Conservation (phyloP, 805 yeast genomes). For the Candida verbasci region DNA sequence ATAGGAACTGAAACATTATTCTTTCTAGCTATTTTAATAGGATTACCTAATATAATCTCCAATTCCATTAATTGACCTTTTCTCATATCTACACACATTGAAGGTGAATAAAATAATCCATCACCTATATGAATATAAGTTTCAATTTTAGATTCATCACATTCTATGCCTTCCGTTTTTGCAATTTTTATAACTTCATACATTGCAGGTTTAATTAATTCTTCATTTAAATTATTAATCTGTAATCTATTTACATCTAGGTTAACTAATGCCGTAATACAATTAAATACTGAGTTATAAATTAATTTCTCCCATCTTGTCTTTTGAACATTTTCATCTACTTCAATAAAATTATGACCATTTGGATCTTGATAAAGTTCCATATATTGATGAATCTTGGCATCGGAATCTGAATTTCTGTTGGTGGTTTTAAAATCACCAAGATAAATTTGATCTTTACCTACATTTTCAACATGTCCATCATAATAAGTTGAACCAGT, state of each 20-base stretch:
- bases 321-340: conserved; percentile 27
- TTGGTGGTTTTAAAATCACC: conserved; percentile 20
- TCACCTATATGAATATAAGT: conserved; percentile 48
- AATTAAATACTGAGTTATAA: conserved; percentile 33
- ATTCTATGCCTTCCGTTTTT: conserved; percentile 56
- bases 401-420: conserved; percentile 5
- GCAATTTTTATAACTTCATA: conserved; percentile 63
- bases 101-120: conserved; percentile 38
- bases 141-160: conserved; percentile 44
- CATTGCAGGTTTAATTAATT: conserved; percentile 54
- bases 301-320: conserved; percentile 38
- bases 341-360: conserved; percentile 18
- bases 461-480: conserved; percentile 16
- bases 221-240: conserved; percentile 26
- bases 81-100: conserved; percentile 36
- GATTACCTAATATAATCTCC: conserved; percentile 38
- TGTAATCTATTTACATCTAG: conserved; percentile 34
- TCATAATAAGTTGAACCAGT: conserved; percentile 31
- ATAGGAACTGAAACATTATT: conserved; percentile 51
- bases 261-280: conserved; percentile 29
- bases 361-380: conserved; percentile 24
- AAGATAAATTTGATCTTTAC: conserved; percentile 17
- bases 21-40: conserved; percentile 33
- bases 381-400: conserved; percentile 18
- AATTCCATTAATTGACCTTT: conserved; percentile 36